A percentile compares a stretch with the other conserved stretches of the same genome.
These are phyloP conservation scores for Spinacia oleracea DNA, from an alignment of 179 eudicot genomes.

Conservation along the genomic window DNA sequence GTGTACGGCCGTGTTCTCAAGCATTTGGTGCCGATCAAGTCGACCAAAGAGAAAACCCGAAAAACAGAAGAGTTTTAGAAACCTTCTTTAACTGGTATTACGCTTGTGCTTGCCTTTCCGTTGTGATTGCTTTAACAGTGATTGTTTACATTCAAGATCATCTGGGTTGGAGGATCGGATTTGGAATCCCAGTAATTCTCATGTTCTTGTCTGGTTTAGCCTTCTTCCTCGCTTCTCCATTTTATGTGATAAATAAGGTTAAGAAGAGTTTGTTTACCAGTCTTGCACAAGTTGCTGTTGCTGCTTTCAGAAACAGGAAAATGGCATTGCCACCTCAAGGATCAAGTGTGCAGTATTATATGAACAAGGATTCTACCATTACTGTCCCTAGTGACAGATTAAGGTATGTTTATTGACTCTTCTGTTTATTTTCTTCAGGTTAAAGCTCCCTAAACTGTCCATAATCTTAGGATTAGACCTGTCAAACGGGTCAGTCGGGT, in stretches of 20 bases:
- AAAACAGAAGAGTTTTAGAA: constrained; percentile 56
- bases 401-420: constrained; percentile 35
- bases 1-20: constrained; percentile 76
- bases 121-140: constrained; percentile 62
- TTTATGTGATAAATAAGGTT: constrained; percentile 56
- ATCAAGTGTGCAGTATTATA: constrained; percentile 41
- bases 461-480: too few species aligned
- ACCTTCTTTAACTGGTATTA: constrained; percentile 86
- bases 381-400: constrained; percentile 53
- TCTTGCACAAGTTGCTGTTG: constrained; percentile 57
- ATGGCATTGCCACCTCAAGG: constrained; percentile 32
- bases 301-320: constrained; percentile 59
- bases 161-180: constrained; percentile 81
- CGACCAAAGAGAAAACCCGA: constrained; percentile 46
- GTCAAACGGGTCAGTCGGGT: too few species aligned
- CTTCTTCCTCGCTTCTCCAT: constrained; percentile 61
- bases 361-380: constrained; percentile 36
- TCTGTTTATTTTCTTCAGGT: not conserved
- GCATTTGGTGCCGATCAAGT: constrained; percentile 95
- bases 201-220: constrained; percentile 60
- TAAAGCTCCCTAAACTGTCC: not conserved
- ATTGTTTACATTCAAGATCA: constrained; percentile 85
- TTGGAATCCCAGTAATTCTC: constrained; percentile 74
- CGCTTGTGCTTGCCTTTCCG: constrained; percentile 50
- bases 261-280: constrained; percentile 58